Conservation (phyloP, 2,329 filamentous ascomycete genomes). For the Tympanopsis confertula region DNA sequence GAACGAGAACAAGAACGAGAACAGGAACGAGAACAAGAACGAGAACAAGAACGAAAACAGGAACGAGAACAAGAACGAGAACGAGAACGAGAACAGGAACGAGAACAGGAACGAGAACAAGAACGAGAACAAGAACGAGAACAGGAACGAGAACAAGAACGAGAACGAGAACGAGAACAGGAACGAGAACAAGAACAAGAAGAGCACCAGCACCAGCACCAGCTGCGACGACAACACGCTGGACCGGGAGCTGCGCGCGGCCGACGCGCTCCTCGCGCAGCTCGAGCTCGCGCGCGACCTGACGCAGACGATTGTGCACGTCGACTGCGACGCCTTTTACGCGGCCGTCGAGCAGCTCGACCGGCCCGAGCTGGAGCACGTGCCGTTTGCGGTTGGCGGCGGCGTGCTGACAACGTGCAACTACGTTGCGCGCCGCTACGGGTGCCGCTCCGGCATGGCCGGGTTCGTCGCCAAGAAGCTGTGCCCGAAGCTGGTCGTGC, state of each 20-base stretch:
- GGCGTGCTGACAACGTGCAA: conserved; percentile 63
- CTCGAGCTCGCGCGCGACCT: conserved; percentile 72
- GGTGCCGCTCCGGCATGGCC: conserved; percentile 90
- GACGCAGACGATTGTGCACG: conserved; percentile 74
- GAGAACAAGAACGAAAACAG: no score
- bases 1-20: no score
- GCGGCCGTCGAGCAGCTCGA: conserved; percentile 83
- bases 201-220: conserved; percentile 64
- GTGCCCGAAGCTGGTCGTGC: conserved; percentile 71
- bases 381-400: conserved; percentile 81
- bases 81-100: no score
- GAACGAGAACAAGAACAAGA: no score
- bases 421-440: conserved; percentile 80
- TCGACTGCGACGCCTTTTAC: conserved; percentile 97
- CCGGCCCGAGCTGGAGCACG: conserved; percentile 69
- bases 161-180: no score
- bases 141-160: no score
- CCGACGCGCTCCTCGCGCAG: conserved; percentile 70
- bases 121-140: no score
- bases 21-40: no score
- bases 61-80: no score
- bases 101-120: no score
- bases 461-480: conserved; percentile 90
- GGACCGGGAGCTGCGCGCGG: conserved; percentile 58
- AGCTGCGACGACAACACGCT: conserved; percentile 69